Conservation (phyloP, 1,284 basidiomycete species). For the Ustilago esculenta region DNA sequence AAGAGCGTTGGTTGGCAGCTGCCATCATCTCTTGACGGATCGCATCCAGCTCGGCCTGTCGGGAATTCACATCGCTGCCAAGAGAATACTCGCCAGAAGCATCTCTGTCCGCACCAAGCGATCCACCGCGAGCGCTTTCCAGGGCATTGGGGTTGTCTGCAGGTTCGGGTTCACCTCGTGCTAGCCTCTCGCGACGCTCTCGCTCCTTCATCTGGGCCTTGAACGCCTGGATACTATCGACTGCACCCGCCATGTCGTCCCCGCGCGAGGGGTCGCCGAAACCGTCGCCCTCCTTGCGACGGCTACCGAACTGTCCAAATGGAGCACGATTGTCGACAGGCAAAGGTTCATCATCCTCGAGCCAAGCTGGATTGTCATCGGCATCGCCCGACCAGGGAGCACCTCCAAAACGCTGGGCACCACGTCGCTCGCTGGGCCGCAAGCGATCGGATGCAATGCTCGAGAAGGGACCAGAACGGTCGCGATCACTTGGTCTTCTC, state of each 20-base stretch:
- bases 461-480: slow-evolving; percentile 37
- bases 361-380: slow-evolving; percentile 89
- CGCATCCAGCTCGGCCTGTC: slow-evolving; percentile 30
- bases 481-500: slow-evolving; percentile 43
- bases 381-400: slow-evolving; percentile 69
- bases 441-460: slow-evolving; percentile 37
- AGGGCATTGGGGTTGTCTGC: not conserved
- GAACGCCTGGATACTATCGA: slow-evolving; percentile 86
- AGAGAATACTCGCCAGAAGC: slow-evolving; percentile 24
- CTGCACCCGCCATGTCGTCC: slow-evolving; percentile 34
- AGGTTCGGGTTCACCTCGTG: slow-evolving; percentile 29
- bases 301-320: slow-evolving; percentile 67
- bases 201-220: slow-evolving; percentile 86
- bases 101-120: slow-evolving; percentile 22
- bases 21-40: slow-evolving; percentile 47
- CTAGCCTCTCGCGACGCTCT: slow-evolving; percentile 72
- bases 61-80: slow-evolving; percentile 20
- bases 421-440: slow-evolving; percentile 38
- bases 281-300: slow-evolving; percentile 26
- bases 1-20: slow-evolving; percentile 37
- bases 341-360: slow-evolving; percentile 76
- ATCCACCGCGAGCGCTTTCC: slow-evolving; percentile 4
- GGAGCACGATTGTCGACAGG: slow-evolving; percentile 47
- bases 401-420: slow-evolving; percentile 22
- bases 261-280: slow-evolving; percentile 7